Percentiles rank a stretch among this genome's conserved stretches.
These are phyloP conservation scores for Sclerotinia subarctica DNA, from an alignment of 2,329 filamentous ascomycete species.

Conservation along the genomic window DNA sequence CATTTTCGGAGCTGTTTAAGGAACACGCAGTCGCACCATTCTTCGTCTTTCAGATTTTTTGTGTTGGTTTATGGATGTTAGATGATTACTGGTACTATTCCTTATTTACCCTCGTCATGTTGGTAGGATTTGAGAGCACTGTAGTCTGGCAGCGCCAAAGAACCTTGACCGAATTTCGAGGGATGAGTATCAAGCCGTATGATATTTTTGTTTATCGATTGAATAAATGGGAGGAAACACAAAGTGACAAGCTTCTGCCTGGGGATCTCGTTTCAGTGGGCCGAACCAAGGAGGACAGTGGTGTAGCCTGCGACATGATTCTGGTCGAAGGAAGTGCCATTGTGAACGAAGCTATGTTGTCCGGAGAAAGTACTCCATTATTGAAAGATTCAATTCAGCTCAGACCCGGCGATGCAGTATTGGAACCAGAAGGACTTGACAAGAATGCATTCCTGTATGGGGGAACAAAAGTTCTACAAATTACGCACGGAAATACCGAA, in stretches of 20 bases:
- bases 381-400: slow-evolving; percentile 95
- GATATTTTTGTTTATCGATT: slow-evolving; percentile 87
- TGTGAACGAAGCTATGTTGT: slow-evolving; percentile 99
- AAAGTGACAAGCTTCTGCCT: slow-evolving; percentile 87
- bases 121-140: slow-evolving; percentile 95
- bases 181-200: slow-evolving; percentile 99
- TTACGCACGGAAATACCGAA: slow-evolving; percentile 80
- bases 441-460: slow-evolving; percentile 97
- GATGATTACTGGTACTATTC: slow-evolving; percentile 99
- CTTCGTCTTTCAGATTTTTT: slow-evolving; percentile 99
- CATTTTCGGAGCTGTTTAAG: slow-evolving; percentile 92
- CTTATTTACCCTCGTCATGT: slow-evolving; percentile 97
- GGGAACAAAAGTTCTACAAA: slow-evolving; percentile 93
- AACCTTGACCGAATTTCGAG: slow-evolving; percentile 92
- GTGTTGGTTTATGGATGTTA: slow-evolving; percentile 95
- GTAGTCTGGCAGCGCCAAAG: slow-evolving; percentile 98
- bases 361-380: slow-evolving; percentile 93
- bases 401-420: slow-evolving; percentile 71
- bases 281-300: slow-evolving; percentile 93
- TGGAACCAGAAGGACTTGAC: slow-evolving; percentile 89
- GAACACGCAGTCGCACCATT: slow-evolving; percentile 98
- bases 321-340: slow-evolving; percentile 93
- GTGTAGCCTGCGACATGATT: slow-evolving; percentile 96
- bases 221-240: slow-evolving; percentile 82
- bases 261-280: slow-evolving; percentile 91